Conservation (phyloP, 2,329 filamentous ascomycete genomes). For the Cladophialophora carrionii region DNA sequence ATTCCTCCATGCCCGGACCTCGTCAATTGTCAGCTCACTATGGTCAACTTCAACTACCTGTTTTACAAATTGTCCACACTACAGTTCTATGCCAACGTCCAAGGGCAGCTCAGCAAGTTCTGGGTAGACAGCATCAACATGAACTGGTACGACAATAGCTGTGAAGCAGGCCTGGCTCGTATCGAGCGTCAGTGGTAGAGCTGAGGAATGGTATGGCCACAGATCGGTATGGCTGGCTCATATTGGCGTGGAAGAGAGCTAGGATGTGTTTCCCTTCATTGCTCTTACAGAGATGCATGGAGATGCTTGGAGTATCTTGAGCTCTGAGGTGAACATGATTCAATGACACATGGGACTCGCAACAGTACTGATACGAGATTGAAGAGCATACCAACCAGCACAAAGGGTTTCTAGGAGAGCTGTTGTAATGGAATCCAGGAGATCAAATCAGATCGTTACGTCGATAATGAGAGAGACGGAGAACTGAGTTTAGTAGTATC, state of each 20-base stretch:
- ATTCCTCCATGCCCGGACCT: constrained; percentile 49
- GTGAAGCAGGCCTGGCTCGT: constrained; percentile 47
- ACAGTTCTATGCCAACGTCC: constrained; percentile 53
- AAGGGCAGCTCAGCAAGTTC: constrained; percentile 49
- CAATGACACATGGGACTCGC: neutral
- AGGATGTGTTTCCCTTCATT: neutral
- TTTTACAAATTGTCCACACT: constrained; percentile 53
- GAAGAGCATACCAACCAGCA: neutral
- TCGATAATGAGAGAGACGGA: neutral
- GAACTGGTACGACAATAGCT: constrained; percentile 56
- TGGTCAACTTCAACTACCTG: constrained; percentile 48
- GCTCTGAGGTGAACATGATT: constrained; percentile 4
- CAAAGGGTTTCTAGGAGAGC: neutral
- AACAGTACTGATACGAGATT: neutral
- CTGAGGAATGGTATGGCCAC: neutral
- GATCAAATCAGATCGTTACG: neutral
- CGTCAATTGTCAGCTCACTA: constrained; percentile 49
- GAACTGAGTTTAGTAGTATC: neutral
- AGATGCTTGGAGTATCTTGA: constrained; percentile 5
- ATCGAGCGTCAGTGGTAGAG: constrained; percentile 6
- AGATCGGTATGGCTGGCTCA: neutral
- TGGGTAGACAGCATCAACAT: constrained; percentile 54
- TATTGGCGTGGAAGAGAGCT: neutral
- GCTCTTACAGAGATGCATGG: neutral
- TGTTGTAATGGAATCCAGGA: neutral